Base-by-base conservation (phyloP, 1,284 basidiomycete genomes). In the Sporisorium sorghi region DNA sequence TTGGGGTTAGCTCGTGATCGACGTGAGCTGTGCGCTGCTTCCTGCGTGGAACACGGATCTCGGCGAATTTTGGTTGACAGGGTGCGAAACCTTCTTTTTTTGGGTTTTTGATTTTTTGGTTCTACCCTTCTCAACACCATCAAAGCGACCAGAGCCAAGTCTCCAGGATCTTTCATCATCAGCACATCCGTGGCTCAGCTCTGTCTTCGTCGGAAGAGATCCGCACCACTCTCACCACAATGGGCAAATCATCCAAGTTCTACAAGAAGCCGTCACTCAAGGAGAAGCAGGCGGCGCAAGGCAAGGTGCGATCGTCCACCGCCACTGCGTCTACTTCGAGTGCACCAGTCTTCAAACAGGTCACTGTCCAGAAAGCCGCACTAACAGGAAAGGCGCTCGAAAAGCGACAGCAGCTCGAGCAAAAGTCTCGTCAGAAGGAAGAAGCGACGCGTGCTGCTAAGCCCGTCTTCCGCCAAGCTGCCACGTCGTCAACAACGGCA, bases 241-340 rank as follows among this genome's bases (percentile, higher is more conserved):
- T 76, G 74, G 74, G 74, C 62, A 73, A 69, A 43, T 69, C 74
- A 19, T 64, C 70, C 23, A 76, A 76, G 46, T 73, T 76, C 54
- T 76, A 73, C 63, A 76, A 76, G 66, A 73, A 72, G 55, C 66
- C 74, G 6, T 61, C 74, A 37, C 70, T 76, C 46, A 76, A 73
- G 40, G 65, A 76, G 53, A 69, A 67, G 66, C 70, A 76, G 39
- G 49, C 64, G 12, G 57, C 49, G 11, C 50, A 58, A n/a, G 70
- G 62, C 32, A 76, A 67, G 58, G 26, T 42, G 37, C 69, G 69
- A 43, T 69, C 73, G 3, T 72, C 65, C 1, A 47, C 58, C 11
- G 43, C 60, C 10, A 24, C 26, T 24, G 40, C 60, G 5, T 15
- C 51, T 0, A 44, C 28, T 19, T 48, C 55, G 8, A 55, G 12